Conservation (phyloP, 2,329 filamentous ascomycete genomes). For the Sporothrix variecibatus region DNA sequence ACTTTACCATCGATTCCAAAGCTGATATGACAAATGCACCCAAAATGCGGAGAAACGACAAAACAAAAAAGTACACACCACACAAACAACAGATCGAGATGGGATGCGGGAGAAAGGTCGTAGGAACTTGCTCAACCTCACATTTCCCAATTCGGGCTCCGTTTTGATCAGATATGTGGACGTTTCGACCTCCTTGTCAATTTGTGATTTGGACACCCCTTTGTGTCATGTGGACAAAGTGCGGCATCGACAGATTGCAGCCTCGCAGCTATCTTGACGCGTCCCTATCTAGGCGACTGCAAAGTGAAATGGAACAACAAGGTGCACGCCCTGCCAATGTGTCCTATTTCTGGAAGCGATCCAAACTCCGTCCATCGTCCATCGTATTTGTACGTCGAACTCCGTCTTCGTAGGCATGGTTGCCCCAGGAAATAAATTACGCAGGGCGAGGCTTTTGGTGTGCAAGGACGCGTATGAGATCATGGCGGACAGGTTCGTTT, state of each 20-base stretch:
- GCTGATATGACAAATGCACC: neutral
- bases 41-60: neutral
- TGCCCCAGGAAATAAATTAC: neutral
- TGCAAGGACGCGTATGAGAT: neutral
- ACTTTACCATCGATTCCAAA: neutral
- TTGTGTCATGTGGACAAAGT: neutral
- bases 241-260: neutral
- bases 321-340: neutral
- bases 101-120: neutral
- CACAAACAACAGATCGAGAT: neutral
- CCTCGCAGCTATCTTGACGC: conserved; percentile 4
- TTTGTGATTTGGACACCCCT: neutral
- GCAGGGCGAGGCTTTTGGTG: neutral
- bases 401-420: neutral
- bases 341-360: neutral
- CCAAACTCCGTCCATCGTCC: neutral
- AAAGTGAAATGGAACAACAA: neutral
- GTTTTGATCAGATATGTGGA: neutral
- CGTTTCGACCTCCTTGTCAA: neutral
- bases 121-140: neutral
- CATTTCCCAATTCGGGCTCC: neutral
- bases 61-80: neutral
- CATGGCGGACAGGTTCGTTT: neutral
- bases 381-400: neutral
- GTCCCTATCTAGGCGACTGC: neutral